phyloP scores from a whole-genome alignment of 352 stramenopile genomes.

The Phytophthora colocasiae region DNA sequence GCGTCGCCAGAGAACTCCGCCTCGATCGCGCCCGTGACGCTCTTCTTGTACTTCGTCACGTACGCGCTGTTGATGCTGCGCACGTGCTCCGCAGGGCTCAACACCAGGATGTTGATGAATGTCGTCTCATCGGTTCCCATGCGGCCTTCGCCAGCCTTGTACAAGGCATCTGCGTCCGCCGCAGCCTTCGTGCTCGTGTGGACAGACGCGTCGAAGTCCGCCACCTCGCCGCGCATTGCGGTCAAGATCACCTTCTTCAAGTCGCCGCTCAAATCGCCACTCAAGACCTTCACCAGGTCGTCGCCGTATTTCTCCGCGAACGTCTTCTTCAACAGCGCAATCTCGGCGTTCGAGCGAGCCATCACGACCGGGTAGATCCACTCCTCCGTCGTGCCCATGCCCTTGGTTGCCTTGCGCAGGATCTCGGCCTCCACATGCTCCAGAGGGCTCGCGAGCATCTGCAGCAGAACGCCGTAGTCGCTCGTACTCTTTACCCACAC shows the following conservation, averaged over 20 bases:
- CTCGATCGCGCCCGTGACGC: constrained; percentile 51
- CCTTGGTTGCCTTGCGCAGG: constrained; percentile 65
- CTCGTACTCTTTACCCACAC: constrained; percentile 60
- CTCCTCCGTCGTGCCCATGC: constrained; percentile 59
- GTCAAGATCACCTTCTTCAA: constrained; percentile 68
- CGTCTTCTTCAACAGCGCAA: constrained; percentile 80
- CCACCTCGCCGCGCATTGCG: constrained; percentile 42
- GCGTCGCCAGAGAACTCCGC: constrained; percentile 59
- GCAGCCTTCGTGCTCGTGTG: constrained; percentile 62
- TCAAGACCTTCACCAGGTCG: constrained; percentile 56
- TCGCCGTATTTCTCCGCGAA: constrained; percentile 62
- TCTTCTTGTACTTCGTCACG: constrained; percentile 59
- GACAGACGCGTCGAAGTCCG: constrained; percentile 55
- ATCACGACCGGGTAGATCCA: constrained; percentile 61
- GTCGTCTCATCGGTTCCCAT: constrained; percentile 64
- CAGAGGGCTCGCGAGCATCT: constrained; percentile 50
- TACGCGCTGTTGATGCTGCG: constrained; percentile 61
- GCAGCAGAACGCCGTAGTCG: constrained; percentile 63
- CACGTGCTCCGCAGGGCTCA: constrained; percentile 52
- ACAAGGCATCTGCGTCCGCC: constrained; percentile 56
- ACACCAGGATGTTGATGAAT: constrained; percentile 58
- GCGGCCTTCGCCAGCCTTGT: constrained; percentile 71
- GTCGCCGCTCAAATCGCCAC: constrained; percentile 60
- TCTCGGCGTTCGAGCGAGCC: constrained; percentile 66
- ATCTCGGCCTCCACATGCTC: constrained; percentile 68